phyloP scores from a whole-genome alignment of 1,139 yeast genomes.

The Pneumocystis jirovecii region DNA sequence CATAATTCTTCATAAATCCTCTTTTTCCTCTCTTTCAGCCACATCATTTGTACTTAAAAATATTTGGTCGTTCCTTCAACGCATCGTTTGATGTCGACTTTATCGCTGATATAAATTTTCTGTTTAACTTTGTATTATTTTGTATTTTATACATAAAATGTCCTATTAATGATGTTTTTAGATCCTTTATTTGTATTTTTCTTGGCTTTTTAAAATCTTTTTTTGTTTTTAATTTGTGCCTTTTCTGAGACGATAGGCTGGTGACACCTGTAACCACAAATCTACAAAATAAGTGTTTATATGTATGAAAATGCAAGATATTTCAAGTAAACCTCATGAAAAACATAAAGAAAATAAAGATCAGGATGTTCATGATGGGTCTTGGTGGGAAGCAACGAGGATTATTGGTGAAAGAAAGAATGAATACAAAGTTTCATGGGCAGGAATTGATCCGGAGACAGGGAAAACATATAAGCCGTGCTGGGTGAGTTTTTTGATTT shows the following conservation, averaged over 20 bases:
- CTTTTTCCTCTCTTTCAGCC: not conserved
- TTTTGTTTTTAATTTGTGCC: not conserved
- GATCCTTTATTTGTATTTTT: not conserved
- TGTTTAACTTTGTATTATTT: not conserved
- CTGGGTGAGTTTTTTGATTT: not conserved
- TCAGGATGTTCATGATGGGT: not conserved
- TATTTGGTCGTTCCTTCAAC: no score
- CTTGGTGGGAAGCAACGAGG: not conserved
- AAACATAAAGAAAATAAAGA: not conserved
- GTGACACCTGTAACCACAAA: no score
- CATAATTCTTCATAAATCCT: not conserved
- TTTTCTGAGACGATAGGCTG: no score
- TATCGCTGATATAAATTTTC: no score
- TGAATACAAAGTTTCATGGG: slow-evolving; percentile 1
- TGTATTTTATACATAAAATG: no score
- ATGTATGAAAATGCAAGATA: not conserved
- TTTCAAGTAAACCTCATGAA: not conserved
- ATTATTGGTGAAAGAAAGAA: not conserved
- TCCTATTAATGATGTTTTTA: no score
- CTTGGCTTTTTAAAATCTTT: not conserved
- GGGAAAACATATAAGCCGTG: not conserved
- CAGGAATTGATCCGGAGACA: not conserved
- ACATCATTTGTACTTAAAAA: no score
- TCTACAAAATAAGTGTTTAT: not conserved
- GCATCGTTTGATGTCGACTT: no score